phyloP scores from a whole-genome alignment of 2,329 filamentous ascomycete species.

The Dendryphion nanum region DNA sequence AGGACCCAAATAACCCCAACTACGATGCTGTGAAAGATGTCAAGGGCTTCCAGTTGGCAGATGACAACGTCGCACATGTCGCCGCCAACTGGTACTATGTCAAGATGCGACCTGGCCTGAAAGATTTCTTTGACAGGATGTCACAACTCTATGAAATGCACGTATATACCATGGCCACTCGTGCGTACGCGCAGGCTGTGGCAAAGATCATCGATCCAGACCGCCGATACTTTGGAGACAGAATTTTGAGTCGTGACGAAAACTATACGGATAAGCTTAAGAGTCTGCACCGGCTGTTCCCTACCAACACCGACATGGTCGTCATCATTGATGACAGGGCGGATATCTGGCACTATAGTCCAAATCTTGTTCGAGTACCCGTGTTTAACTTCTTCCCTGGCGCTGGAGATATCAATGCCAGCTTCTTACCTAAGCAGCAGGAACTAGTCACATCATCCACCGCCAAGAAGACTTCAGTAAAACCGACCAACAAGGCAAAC shows the following conservation, averaged over 20 bases:
- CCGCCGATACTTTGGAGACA: conserved; percentile 84
- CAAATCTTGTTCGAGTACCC: conserved; percentile 90
- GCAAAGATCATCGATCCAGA: conserved; percentile 91
- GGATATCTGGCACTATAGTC: conserved; percentile 92
- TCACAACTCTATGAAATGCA: conserved; percentile 88
- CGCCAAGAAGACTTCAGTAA: conserved; percentile 2
- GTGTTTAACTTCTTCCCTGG: conserved; percentile 98
- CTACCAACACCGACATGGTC: conserved; percentile 97
- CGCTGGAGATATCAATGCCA: conserved; percentile 98
- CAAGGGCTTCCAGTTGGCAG: conserved; percentile 79
- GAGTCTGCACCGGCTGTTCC: conserved; percentile 85
- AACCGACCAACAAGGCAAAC: conserved; percentile 13
- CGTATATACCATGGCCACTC: conserved; percentile 98
- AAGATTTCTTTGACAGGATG: conserved; percentile 75
- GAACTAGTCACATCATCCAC: conserved; percentile 31
- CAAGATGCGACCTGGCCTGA: conserved; percentile 86
- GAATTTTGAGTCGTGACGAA: conserved; percentile 94
- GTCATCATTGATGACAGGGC: conserved; percentile 97
- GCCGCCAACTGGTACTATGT: conserved; percentile 80
- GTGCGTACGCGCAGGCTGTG: conserved; percentile 91
- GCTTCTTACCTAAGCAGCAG: conserved; percentile 79
- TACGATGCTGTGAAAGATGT: conserved; percentile 89
- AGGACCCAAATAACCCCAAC: conserved; percentile 84
- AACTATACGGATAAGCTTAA: conserved; percentile 92
- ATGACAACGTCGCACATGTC: conserved; percentile 56